Conservation (phyloP, 495 filamentous ascomycete genomes). For the Trichoderma asperelloides region DNA sequence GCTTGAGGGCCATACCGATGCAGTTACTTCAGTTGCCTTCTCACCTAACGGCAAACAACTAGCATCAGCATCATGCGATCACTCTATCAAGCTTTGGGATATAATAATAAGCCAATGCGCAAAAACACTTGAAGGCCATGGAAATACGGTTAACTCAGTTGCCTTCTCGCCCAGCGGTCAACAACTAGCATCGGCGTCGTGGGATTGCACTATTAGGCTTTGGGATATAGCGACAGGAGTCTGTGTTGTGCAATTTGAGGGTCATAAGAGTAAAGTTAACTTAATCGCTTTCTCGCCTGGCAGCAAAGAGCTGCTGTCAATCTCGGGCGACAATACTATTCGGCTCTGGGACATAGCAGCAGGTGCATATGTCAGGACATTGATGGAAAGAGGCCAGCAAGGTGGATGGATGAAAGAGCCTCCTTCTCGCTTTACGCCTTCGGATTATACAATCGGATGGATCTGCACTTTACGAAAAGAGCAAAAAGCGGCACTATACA, state of each 20-base stretch:
- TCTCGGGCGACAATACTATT: background rate
- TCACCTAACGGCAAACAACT: background rate
- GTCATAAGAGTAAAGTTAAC: background rate
- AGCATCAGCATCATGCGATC: background rate
- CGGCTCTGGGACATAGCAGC: background rate
- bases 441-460: background rate
- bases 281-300: background rate
- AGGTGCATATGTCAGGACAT: background rate
- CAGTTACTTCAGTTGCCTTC: background rate
- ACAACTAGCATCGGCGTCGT: conserved; percentile 11
- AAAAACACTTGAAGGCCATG: conserved; percentile 16
- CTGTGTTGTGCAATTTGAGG: background rate
- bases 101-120: conserved; percentile 4
- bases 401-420: no score
- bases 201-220: conserved; percentile 5
- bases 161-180: conserved; percentile 15
- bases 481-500: background rate
- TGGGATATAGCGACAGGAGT: background rate
- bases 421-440: no score
- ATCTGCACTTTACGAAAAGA: background rate
- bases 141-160: conserved; percentile 11
- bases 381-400: background rate
- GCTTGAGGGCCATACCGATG: no score
- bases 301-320: background rate
- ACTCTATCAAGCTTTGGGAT: background rate